These are phyloP conservation scores for Nepenthes gracilis DNA, from an alignment of 148 eudicot species.

Conservation along the genomic window DNA sequence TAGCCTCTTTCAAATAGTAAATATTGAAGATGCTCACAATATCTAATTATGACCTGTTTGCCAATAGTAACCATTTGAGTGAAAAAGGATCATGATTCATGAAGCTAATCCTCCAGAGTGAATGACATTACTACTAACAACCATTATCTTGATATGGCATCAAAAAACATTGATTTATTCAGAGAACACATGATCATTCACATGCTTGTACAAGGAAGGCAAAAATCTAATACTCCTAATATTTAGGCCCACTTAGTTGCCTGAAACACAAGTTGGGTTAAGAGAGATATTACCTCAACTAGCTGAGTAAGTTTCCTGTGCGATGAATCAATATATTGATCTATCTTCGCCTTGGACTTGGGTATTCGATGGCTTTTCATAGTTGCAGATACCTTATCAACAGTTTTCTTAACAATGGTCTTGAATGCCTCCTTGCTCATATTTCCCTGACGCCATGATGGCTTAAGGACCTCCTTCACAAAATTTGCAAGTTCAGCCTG, in stretches of 20 bases:
- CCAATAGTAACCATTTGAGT: too few species aligned
- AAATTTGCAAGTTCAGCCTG: conserved; percentile 72
- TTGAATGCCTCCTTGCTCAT: conserved; percentile 99
- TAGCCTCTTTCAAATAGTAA: too few species aligned
- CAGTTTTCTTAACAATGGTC: conserved; percentile 94
- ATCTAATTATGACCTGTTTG: too few species aligned
- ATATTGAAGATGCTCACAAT: too few species aligned
- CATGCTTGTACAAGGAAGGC: neutral
- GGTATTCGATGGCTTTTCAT: conserved; percentile 83
- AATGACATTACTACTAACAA: too few species aligned
- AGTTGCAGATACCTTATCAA: conserved; percentile 93
- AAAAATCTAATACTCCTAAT: neutral
- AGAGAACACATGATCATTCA: too few species aligned
- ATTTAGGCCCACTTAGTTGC: neutral
- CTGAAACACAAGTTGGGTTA: neutral
- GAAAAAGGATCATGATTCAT: too few species aligned
- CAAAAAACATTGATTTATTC: too few species aligned
- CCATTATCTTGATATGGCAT: too few species aligned
- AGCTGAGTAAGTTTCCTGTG: conserved; percentile 74
- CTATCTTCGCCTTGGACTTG: conserved; percentile 79
- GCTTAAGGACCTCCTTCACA: conserved; percentile 88
- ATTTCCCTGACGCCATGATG: conserved; percentile 95
- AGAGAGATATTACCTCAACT: conserved; percentile 60
- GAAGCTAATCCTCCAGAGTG: too few species aligned
- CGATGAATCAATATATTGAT: conserved; percentile 80